Conservation (phyloP, 805 yeast genomes). For the Saturnispora sanitii region DNA sequence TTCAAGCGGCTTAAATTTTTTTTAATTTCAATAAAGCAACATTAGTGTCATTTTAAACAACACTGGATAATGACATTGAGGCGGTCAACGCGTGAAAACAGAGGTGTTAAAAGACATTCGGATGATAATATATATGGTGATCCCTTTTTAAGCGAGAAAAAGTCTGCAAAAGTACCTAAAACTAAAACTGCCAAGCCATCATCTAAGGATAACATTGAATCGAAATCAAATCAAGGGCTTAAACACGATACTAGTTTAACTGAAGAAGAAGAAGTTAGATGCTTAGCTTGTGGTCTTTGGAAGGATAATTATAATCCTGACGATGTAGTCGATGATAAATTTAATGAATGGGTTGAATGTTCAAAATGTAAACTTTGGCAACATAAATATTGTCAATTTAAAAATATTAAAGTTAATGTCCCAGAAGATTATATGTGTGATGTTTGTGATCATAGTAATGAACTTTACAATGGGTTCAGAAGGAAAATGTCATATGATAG, state of each 20-base stretch:
- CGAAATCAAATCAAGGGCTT: background rate
- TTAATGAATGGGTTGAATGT: slow-evolving; percentile 57
- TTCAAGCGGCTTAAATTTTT: no score
- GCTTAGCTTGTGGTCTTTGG: slow-evolving; percentile 53
- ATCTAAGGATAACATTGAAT: no score
- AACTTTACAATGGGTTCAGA: slow-evolving; percentile 26
- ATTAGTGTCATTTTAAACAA: no score
- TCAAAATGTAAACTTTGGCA: slow-evolving; percentile 65
- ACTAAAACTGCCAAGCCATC: no score
- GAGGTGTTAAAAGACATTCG: slow-evolving; percentile 1
- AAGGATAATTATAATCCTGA: slow-evolving; percentile 50
- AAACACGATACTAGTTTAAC: slow-evolving; percentile 19
- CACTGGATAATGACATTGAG: no score
- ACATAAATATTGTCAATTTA: slow-evolving; percentile 55
- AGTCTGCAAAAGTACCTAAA: no score
- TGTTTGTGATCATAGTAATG: slow-evolving; percentile 36
- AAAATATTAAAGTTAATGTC: slow-evolving; percentile 26
- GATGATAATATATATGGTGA: no score
- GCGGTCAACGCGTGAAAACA: background rate
- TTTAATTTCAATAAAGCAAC: no score
- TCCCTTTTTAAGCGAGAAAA: no score
- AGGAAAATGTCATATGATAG: slow-evolving; percentile 25
- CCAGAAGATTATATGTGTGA: slow-evolving; percentile 47
- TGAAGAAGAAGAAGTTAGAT: slow-evolving; percentile 37
- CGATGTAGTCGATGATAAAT: slow-evolving; percentile 29